Evolutionary conservation across 1,139 yeast species (phyloP).

Genomic region (Kodamaea suecica): DNA sequence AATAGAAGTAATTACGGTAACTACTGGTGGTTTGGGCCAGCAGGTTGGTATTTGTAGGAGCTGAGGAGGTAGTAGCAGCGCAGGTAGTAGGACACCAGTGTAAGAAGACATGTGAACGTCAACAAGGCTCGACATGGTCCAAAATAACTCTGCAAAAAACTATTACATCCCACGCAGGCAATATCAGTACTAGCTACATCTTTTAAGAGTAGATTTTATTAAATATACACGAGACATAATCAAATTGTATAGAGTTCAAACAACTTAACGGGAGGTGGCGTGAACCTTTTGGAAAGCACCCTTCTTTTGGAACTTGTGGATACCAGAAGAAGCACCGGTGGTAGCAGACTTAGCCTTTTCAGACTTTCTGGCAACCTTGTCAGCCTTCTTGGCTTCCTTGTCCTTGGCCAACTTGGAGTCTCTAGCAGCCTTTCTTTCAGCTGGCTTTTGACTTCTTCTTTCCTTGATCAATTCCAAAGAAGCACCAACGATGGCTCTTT

Average conservation of each 20-base stretch:
- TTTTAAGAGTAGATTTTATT: conserved; percentile 9
- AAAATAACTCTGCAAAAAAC: no score
- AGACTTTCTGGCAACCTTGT: conserved; percentile 92
- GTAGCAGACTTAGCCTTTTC: conserved; percentile 86
- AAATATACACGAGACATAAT: conserved; percentile 14
- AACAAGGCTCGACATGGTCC: no score
- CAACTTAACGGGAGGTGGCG: conserved; percentile 88
- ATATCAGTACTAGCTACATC: background rate
- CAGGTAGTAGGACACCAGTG: no score
- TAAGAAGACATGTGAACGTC: no score
- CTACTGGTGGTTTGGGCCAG: no score
- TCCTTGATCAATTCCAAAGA: conserved; percentile 97
- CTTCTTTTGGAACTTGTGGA: conserved; percentile 84
- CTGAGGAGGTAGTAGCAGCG: no score
- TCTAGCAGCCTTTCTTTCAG: conserved; percentile 97
- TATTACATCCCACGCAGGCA: no score
- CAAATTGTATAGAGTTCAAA: conserved; percentile 12
- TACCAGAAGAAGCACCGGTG: conserved; percentile 57
- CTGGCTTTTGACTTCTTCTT: conserved; percentile 95
- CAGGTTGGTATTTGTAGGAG: no score
- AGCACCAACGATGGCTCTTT: conserved; percentile 99
- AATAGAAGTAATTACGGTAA: no score
- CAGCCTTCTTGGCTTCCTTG: conserved; percentile 94
- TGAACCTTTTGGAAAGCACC: conserved; percentile 96
- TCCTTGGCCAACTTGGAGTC: conserved; percentile 86